These are phyloP conservation scores for Batkoa obscura DNA, from an alignment of 371 early-diverging fungal species.

Conservation along the genomic window DNA sequence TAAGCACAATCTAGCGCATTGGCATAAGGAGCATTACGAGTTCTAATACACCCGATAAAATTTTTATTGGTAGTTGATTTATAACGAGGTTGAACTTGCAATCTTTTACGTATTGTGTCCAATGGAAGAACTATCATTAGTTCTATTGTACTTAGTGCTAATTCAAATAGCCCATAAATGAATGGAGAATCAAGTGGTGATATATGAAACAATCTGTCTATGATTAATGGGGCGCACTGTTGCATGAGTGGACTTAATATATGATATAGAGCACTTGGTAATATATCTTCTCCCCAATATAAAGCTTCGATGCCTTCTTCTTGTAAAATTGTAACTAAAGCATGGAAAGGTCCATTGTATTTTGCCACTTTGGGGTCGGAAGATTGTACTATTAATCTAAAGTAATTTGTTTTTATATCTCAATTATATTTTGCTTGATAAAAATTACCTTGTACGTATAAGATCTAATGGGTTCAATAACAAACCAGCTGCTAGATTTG, in stretches of 20 bases:
- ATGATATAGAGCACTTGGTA: slow-evolving; percentile 60
- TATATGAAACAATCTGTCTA: slow-evolving; percentile 41
- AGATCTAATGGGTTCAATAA: slow-evolving; percentile 59
- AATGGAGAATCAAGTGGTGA: slow-evolving; percentile 42
- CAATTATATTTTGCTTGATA: not conserved
- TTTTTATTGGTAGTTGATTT: slow-evolving; percentile 23
- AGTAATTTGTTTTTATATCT: not conserved
- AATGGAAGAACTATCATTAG: slow-evolving; percentile 60
- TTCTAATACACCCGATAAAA: slow-evolving; percentile 52
- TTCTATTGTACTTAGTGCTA: slow-evolving; percentile 38
- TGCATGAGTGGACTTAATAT: slow-evolving; percentile 47
- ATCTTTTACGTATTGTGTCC: slow-evolving; percentile 65
- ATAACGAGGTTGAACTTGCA: slow-evolving; percentile 24
- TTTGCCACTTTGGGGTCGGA: slow-evolving; percentile 39
- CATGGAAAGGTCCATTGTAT: slow-evolving; percentile 49
- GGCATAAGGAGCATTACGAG: slow-evolving; percentile 61
- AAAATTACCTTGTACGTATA: slow-evolving; percentile 37
- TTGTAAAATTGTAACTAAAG: slow-evolving; percentile 39
- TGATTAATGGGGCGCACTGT: slow-evolving; percentile 38
- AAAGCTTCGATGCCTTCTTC: slow-evolving; percentile 64
- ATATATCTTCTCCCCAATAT: slow-evolving; percentile 41
- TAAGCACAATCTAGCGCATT: slow-evolving; percentile 62
- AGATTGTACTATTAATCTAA: slow-evolving; percentile 47
- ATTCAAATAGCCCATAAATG: slow-evolving; percentile 35
- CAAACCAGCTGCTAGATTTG: slow-evolving; percentile 42